Evolutionary conservation across 73 alveolate genomes (phyloP).

Genomic region (Tetrahymena malaccensis): DNA sequence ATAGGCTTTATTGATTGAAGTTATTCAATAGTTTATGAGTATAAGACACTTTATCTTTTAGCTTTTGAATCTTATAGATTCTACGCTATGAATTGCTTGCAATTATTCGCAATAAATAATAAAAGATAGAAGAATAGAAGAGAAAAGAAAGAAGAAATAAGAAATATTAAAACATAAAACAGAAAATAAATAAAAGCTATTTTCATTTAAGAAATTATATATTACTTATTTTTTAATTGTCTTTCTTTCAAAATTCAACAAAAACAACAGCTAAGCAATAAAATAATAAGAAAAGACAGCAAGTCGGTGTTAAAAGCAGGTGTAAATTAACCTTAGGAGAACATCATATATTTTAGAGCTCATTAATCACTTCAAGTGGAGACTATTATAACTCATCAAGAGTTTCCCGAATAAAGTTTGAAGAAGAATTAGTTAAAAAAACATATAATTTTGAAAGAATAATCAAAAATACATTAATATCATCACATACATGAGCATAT

Average conservation of each 20-base stretch:
- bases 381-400: not conserved
- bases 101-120: not conserved
- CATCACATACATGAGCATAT: not conserved
- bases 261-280: not conserved
- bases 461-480: not conserved
- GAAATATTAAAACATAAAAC: not conserved
- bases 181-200: not conserved
- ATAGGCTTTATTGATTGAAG: not conserved
- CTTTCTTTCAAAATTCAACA: not conserved
- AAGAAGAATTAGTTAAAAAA: not conserved
- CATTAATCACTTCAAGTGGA: not conserved
- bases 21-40: not conserved
- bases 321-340: not conserved
- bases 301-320: not conserved
- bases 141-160: not conserved
- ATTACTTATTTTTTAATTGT: not conserved
- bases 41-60: not conserved
- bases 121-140: not conserved
- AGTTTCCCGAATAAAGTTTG: not conserved
- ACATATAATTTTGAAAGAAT: not conserved
- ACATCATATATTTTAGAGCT: not conserved
- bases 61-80: not conserved
- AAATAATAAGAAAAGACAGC: not conserved
- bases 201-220: not conserved
- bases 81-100: not conserved